phyloP scores from a whole-genome alignment of 768 basidiomycete genomes.

The Galerina marginata region DNA sequence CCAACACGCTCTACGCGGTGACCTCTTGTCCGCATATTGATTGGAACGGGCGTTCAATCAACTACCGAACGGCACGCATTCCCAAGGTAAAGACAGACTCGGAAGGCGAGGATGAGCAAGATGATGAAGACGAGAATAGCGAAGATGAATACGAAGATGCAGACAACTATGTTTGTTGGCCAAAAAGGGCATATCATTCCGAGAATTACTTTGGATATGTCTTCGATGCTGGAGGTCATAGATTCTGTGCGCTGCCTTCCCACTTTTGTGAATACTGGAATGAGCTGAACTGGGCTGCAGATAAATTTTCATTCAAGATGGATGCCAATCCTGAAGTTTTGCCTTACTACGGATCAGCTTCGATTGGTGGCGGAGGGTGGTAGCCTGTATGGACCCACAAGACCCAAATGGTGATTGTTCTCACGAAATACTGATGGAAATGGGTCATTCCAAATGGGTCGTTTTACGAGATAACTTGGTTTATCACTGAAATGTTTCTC shows the following conservation, averaged over 20 bases:
- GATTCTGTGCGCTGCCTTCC: conserved; percentile 35
- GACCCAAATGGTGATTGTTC: neutral
- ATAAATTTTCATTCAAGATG: conserved; percentile 18
- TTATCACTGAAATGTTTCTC: too few relatives aligned
- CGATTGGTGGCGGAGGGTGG: neutral
- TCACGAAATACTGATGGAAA: too few relatives aligned
- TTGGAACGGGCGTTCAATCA: conserved; percentile 17
- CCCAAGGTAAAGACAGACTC: neutral
- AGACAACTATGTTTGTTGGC: conserved; percentile 35
- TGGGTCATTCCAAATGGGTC: too few relatives aligned
- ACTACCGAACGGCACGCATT: conserved; percentile 25
- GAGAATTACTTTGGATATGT: conserved; percentile 38
- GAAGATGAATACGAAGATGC: conserved; percentile 26
- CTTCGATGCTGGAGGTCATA: conserved; percentile 41
- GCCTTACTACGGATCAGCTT: conserved; percentile 5
- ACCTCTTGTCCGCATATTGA: conserved; percentile 39
- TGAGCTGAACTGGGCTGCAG: neutral
- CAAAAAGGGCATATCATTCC: conserved; percentile 24
- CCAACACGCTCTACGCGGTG: conserved; percentile 37
- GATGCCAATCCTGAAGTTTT: conserved; percentile 12
- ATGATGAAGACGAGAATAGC: conserved; percentile 26
- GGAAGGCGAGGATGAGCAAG: conserved; percentile 9
- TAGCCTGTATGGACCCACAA: neutral
- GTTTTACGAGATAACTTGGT: too few relatives aligned
- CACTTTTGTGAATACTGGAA: neutral